Evolutionary conservation across 129 eudicot species (phyloP), one percentile per base, ranked within the genome.

Genomic region (Erigeron canadensis): DNA sequence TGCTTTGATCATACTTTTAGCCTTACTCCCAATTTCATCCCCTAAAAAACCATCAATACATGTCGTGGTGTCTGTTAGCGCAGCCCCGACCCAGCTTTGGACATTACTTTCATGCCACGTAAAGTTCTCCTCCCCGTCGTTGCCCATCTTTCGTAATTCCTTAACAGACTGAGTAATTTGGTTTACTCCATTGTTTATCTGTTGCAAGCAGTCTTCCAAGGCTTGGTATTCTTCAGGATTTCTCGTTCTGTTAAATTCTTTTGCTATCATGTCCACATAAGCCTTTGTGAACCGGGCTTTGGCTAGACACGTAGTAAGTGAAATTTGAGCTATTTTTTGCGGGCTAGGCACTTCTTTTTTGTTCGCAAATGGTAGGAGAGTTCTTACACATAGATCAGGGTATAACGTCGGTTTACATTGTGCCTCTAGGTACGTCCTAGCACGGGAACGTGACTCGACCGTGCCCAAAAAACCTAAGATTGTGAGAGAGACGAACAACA

Each of bases 91-190:
- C 96, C 96, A 90, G 4, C 83, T 83, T 5, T 82, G 70, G 16
- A 89, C 82, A 51, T 89, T 89, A 66, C 87, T 87, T 45, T 80
- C 86, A 41, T 84, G 87, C 96, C 96, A 89, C 6, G 74, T 65
- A 34, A 89, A 89, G 4, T 82, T 41, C 3, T 62, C 83, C 47
- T 70, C 81, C n/a, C 80, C 87, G 1, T 79, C 77, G 8, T 41
- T 43, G 0, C 76, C 72, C 76, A 84, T 86, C 10, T 58, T 53
- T 65, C 41, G 69, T n/a, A 85, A 46, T 65, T 89, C 96, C 13
- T 48, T 78, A 9, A 89, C 62, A 2, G 93, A 84, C 4, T 80
- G 78, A 7, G 81, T 81, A 11, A 89, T 74, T 51, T 89, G 89
- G 45, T 71, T 81, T 5, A 86, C 88, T 0, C 96, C 84, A 17